Conservation (phyloP, 352 stramenopile genomes). For the Phytopythium mirpurense region DNA sequence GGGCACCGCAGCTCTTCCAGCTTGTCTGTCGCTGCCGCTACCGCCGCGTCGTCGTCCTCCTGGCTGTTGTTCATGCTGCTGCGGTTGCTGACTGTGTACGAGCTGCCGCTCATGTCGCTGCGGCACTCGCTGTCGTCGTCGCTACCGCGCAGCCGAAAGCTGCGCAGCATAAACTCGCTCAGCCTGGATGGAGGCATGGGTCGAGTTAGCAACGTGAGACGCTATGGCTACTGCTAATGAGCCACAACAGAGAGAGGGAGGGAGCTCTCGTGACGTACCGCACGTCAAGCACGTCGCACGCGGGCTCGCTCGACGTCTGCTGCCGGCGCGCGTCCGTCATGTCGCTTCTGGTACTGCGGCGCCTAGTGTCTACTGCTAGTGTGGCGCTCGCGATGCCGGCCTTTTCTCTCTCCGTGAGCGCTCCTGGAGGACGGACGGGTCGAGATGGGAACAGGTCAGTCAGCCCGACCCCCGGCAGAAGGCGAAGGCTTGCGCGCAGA, state of each 20-base stretch:
- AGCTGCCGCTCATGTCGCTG: slow-evolving; percentile 1
- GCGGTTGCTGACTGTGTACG: background rate
- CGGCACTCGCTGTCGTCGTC: background rate
- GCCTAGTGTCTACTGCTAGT: background rate
- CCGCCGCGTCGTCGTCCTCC: background rate
- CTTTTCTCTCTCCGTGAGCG: background rate
- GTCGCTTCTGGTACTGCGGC: background rate
- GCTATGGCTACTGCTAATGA: no score
- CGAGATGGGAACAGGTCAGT: background rate
- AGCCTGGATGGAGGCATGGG: background rate
- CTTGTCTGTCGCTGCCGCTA: background rate
- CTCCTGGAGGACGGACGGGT: background rate
- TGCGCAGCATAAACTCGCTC: slow-evolving; percentile 2
- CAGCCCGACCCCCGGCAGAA: background rate
- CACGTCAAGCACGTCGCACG: slow-evolving; percentile 1
- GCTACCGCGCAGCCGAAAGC: background rate
- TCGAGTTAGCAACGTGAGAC: background rate
- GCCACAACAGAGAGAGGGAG: no score
- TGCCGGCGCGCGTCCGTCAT: slow-evolving; percentile 1
- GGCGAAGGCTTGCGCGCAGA: no score
- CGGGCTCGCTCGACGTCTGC: background rate
- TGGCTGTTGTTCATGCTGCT: slow-evolving; percentile 1
- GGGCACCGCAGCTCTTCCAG: slow-evolving; percentile 2
- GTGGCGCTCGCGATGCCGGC: background rate
- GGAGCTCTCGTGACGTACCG: background rate